Evolutionary conservation across 345 rosid species (phyloP), one percentile per base, ranked within the genome.

Genomic region (Ceriops zippeliana): DNA sequence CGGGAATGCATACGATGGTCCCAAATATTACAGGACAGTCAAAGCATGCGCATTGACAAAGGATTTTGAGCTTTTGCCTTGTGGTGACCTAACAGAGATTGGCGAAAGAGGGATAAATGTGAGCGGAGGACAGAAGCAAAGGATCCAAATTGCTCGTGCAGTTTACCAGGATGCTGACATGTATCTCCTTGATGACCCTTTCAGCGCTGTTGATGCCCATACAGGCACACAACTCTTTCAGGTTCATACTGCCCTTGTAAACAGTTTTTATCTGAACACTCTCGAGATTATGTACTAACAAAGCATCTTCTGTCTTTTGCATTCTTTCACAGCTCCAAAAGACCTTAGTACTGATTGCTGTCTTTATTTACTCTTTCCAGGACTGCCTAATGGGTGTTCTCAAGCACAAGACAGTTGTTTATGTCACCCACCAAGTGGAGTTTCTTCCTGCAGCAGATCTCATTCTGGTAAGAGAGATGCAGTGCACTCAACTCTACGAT

Each of bases 41-140:
- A 71, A 84, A 78, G 90, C 98, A 65, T 93, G 98, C 71, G 93
- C 97, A 28, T 64, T 93, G 76, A 27, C 70, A 8, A 93, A 89
- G 77, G 98, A 93, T 77, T 89, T 93, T 58, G 92, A 87, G 82
- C 82, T 85, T 28, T 90, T 93, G 83, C 81, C 89, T 21, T 79
- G 81, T 22, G 90, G 96, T 27, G 97, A 93, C 83, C 58, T 87
- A 42, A 93, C 96, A 8, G 96, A 89, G 85, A 93, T 93, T 70
- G 98, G 98, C 52, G 98, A 93, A 74, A 83, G 98, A 79, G 98
- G 98, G 34, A 90, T 93, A 49, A 93, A 93, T 76, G 87, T 93
- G 98, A 93, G 98, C 70, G 98, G 98, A 27, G 98, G 98, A 73
- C 97, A 93, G 76, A 93, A 93, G 74, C 98, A 93, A 75, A 83